Base-by-base conservation (phyloP, 2,329 filamentous ascomycete species). In the Arthrobotrys pseudoclavata region DNA sequence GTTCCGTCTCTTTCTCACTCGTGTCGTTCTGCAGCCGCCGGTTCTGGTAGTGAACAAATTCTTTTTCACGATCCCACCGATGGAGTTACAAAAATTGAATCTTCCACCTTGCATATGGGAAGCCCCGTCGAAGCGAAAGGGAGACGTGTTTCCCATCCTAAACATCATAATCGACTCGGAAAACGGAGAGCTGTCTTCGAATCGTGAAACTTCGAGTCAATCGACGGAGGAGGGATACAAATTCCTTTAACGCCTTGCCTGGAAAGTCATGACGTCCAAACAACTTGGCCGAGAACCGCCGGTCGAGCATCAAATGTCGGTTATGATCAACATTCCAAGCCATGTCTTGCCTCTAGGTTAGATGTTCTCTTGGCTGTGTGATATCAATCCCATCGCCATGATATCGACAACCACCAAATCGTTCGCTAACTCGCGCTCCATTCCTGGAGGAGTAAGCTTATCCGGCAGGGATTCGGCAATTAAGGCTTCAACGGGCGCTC, bases 401-500 rank as follows among this genome's bases (percentile, higher is more conserved):
- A 68, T 55, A 45, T 53, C 45, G 29, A 40, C 47, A 10, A 40
- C 29, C 20, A 29, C 15, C 52, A 37, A 5, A 64, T 61, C 60
- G 63, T 57, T 67, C 52, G 52, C 34, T 70, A 37, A 64, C 53
- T n/a, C 5, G 2, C 31, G 34, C 18, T 29, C 67, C 67, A 70
- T 55, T 63, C 74, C 67, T 67, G 24, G 67, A 71, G 74, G 61
- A 61, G 74, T 22, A 77, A 71, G 71, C 74, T 45, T 55, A 62
- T 77, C 72, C 74, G 67, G 67, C 62, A 61, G 62, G 61, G 67
- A 68, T 62, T 70, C 74, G 67, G 74, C 52, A 71, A 55, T 29
- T 15, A 71, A 71, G 72, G 74, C 74, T 77, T 24, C 52, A 71
- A 71, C 74, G 67, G 74, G 61, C 68, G 74, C 52, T 71, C 72